These are phyloP conservation scores for Emergomyces pasteurianus DNA, from an alignment of 2,329 filamentous ascomycete species.

Conservation along the genomic window DNA sequence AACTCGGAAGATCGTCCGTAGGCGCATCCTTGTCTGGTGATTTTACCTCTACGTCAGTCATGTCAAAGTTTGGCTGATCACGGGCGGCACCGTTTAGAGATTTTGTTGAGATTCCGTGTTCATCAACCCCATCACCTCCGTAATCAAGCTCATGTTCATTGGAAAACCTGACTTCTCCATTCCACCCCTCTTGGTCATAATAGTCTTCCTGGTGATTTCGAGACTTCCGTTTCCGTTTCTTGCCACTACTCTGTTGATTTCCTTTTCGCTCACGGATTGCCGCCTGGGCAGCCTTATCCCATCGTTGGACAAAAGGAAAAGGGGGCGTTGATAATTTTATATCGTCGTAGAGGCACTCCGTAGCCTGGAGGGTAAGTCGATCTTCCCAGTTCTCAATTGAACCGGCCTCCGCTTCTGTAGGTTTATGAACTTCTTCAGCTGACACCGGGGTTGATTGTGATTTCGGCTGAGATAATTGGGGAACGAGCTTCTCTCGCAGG, in stretches of 20 bases:
- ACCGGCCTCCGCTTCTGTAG: slow-evolving; percentile 25
- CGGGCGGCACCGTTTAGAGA: neutral
- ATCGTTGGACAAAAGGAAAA: slow-evolving; percentile 81
- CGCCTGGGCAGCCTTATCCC: slow-evolving; percentile 63
- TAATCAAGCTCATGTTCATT: slow-evolving; percentile 16
- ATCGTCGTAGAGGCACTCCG: slow-evolving; percentile 68
- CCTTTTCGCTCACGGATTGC: slow-evolving; percentile 30
- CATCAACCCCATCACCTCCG: slow-evolving; percentile 2
- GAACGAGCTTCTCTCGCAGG: slow-evolving; percentile 48
- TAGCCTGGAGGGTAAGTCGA: slow-evolving; percentile 62
- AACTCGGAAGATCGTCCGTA: slow-evolving; percentile 36
- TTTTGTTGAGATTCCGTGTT: slow-evolving; percentile 12
- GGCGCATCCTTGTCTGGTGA: slow-evolving; percentile 4
- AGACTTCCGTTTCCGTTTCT: slow-evolving; percentile 38
- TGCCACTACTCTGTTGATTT: slow-evolving; percentile 15
- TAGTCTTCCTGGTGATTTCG: slow-evolving; percentile 34
- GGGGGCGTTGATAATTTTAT: slow-evolving; percentile 62
- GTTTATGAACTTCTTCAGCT: slow-evolving; percentile 14
- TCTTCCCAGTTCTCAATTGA: slow-evolving; percentile 58
- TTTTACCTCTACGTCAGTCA: neutral
- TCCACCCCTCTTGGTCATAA: slow-evolving; percentile 11
- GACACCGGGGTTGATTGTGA: slow-evolving; percentile 16
- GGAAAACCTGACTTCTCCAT: neutral
- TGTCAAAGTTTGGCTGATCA: neutral
- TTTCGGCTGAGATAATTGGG: slow-evolving; percentile 35